Base-by-base conservation (phyloP, 2,329 filamentous ascomycete genomes). In the Ploettnerulaceae sp. region DNA sequence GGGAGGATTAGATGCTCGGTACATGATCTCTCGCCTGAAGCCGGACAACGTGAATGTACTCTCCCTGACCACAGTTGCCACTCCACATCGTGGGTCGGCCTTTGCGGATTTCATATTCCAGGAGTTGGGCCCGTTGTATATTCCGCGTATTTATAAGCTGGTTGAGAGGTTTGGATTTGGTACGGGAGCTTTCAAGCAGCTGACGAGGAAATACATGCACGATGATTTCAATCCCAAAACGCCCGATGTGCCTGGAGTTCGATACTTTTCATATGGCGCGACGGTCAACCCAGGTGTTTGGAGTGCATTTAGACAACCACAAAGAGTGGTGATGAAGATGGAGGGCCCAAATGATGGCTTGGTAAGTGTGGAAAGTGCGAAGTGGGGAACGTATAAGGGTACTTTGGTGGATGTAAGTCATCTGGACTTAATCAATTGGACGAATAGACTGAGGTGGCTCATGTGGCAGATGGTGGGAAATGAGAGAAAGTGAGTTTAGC, bases 341-440 rank as follows among this genome's bases (percentile, higher is more conserved):
- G 80, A 84, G 57, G 81, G 81, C 0, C 69, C 75, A 12, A 84
- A 84, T 54, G 81, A 84, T 56, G 81, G 81, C 1, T 66, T 84
- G n/a, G 81, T 84, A 9, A 89, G 78, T 60, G 78, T 84, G 8
- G 66, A 69, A 40, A 83, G 79, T 57, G 75, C 76, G 35, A 68
- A 69, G 48, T 84, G 80, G 79, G 81, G 81, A 5, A 69, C 69
- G 7, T 84, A 84, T 61, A 76, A 80, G 58, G 81, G 81, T 3
- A 84, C 81, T 1, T 61, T 84, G 47, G 64, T 81, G 4, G 73
- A 70, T 1, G 79, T 82, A 5, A 81, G 74, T 56, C 81, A 84
- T 58, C 64, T 84, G 20, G 80, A 83, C 56, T 62, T 84, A 43
- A 84, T 84, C 54, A 84, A 84, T 63, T 84, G 81, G 81, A 79